Evolutionary conservation across 306 rosid genomes (phyloP).

Genomic region (Malus asiatica): DNA sequence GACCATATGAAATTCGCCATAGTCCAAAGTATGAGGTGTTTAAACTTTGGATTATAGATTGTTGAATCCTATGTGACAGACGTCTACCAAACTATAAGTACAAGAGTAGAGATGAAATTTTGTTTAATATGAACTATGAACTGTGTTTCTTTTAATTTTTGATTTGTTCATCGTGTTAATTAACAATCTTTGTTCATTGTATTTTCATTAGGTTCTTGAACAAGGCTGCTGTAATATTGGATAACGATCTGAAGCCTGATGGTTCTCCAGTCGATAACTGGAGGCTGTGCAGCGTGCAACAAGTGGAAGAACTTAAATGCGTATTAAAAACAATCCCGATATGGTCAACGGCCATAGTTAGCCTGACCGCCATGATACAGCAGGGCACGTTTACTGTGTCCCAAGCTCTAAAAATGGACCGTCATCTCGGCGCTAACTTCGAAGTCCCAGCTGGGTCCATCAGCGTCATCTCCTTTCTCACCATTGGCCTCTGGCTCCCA

Average conservation of each 20-base stretch:
- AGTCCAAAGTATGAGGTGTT: too few relatives aligned
- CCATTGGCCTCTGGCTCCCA: slow-evolving; percentile 48
- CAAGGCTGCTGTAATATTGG: slow-evolving; percentile 48
- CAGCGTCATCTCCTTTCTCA: slow-evolving; percentile 32
- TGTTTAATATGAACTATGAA: too few relatives aligned
- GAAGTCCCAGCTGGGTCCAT: slow-evolving; percentile 65
- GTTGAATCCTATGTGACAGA: too few relatives aligned
- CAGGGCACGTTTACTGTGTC: slow-evolving; percentile 44
- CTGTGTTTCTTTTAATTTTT: slow-evolving; percentile 21
- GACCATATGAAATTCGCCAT: too few relatives aligned
- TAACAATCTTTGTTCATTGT: neutral
- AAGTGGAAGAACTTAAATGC: slow-evolving; percentile 72
- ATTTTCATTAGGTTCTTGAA: slow-evolving; percentile 27
- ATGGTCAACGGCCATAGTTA: slow-evolving; percentile 43
- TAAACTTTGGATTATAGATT: too few relatives aligned
- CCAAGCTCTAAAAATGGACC: slow-evolving; percentile 57
- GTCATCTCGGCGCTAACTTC: slow-evolving; percentile 46
- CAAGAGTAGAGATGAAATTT: too few relatives aligned
- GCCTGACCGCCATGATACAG: slow-evolving; percentile 31
- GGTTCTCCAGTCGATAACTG: slow-evolving; percentile 36
- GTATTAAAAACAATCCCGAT: slow-evolving; percentile 41
- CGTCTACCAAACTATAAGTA: too few relatives aligned
- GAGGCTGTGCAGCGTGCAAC: slow-evolving; percentile 54
- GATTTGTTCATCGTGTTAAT: slow-evolving; percentile 17
- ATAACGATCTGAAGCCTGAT: slow-evolving; percentile 40